These are phyloP conservation scores for Leishmania tarentolae DNA, from an alignment of 208 protist species.

Conservation along the genomic window DNA sequence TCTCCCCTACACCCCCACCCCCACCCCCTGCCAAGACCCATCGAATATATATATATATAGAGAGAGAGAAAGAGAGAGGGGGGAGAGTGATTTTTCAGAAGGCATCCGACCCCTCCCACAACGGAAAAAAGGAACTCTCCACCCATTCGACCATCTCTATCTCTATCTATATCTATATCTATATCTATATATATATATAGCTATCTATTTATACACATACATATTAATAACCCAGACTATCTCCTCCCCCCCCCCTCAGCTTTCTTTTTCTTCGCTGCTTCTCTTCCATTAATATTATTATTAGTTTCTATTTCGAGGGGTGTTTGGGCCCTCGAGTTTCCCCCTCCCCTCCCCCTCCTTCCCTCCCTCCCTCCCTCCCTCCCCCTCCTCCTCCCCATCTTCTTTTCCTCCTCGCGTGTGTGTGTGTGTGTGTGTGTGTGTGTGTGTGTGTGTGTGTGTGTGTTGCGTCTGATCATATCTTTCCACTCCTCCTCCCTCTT, in stretches of 20 bases:
- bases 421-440: constrained; percentile 1
- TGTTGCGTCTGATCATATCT: background rate
- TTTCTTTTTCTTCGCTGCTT: background rate
- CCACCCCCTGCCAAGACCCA: too few relatives aligned
- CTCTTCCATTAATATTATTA: too few relatives aligned
- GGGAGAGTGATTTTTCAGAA: too few relatives aligned
- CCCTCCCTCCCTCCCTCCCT: background rate
- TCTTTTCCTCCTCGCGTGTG: background rate
- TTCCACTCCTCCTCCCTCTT: background rate
- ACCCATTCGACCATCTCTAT: too few relatives aligned
- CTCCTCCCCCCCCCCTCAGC: background rate
- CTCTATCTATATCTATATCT: too few relatives aligned
- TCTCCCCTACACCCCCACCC: background rate
- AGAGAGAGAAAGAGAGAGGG: too few relatives aligned
- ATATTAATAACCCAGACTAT: background rate
- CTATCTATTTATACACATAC: background rate
- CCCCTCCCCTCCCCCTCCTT: background rate
- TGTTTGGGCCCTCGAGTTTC: background rate
- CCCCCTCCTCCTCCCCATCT: background rate
- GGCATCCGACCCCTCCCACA: too few relatives aligned
- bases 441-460: background rate
- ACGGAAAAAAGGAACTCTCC: too few relatives aligned
- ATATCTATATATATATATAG: background rate
- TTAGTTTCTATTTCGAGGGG: background rate
- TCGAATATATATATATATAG: background rate